Conservation (phyloP, 495 filamentous ascomycete genomes). For the Aspergillus cristatus region DNA sequence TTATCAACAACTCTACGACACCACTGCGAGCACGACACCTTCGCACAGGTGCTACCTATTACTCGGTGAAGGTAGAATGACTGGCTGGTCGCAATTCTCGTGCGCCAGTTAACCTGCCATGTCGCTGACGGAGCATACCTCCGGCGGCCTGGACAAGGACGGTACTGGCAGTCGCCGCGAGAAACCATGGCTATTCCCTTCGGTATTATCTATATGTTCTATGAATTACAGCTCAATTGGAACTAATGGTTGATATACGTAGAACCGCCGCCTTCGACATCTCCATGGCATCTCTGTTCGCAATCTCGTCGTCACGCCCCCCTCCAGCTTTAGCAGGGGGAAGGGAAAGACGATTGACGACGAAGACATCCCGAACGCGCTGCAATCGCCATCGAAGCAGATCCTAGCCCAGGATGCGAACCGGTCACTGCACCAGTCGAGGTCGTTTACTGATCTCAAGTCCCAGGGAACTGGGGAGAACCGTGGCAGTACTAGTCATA, state of each 20-base stretch:
- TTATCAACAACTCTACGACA: no score
- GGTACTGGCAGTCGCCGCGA: constrained; percentile 27
- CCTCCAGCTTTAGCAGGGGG: constrained; percentile 44
- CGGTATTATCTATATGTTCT: constrained; percentile 20
- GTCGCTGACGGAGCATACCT: constrained; percentile 11
- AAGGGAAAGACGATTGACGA: constrained; percentile 77
- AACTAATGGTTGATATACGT: constrained; percentile 5
- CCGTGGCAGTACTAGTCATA: constrained; percentile 11
- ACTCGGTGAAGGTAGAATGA: constrained; percentile 4
- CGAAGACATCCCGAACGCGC: constrained; percentile 58
- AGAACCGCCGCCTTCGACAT: constrained; percentile 87
- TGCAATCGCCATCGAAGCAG: constrained; percentile 59
- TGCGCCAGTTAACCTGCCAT: constrained; percentile 11
- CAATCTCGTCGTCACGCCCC: constrained; percentile 59
- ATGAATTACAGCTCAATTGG: neutral
- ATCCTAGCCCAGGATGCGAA: constrained; percentile 50
- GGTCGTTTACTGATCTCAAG: constrained; percentile 63
- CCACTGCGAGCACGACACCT: no score
- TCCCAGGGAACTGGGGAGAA: constrained; percentile 12
- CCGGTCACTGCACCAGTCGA: constrained; percentile 53
- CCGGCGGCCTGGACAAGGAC: constrained; percentile 9
- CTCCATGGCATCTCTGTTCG: constrained; percentile 79
- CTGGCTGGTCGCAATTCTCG: constrained; percentile 1
- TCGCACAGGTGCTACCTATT: no score
- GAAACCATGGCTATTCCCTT: constrained; percentile 41